Evolutionary conservation across 306 rosid genomes (phyloP).

Genomic region (Amphicarpaea edgeworthii): DNA sequence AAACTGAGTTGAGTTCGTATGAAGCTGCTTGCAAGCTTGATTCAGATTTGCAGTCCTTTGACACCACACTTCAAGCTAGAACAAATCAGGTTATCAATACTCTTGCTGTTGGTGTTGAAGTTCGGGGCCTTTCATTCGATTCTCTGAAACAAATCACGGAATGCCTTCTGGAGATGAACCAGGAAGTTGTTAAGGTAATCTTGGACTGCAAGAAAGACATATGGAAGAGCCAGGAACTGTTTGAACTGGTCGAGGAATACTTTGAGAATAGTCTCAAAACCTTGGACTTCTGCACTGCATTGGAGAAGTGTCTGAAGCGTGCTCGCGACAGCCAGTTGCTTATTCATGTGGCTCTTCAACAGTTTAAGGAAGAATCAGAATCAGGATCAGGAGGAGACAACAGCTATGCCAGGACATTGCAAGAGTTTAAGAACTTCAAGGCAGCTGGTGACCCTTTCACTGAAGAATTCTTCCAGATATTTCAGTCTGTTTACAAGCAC

Average conservation of each 20-base stretch:
- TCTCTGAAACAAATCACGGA: slow-evolving; percentile 82
- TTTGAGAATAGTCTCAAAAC: slow-evolving; percentile 91
- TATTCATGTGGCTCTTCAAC: slow-evolving; percentile 78
- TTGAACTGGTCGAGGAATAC: slow-evolving; percentile 91
- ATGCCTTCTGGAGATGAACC: slow-evolving; percentile 93
- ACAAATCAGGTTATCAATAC: slow-evolving; percentile 82
- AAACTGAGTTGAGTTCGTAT: slow-evolving; percentile 72
- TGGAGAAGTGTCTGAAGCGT: slow-evolving; percentile 80
- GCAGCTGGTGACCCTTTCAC: slow-evolving; percentile 89
- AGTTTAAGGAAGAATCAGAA: slow-evolving; percentile 76
- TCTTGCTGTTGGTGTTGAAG: slow-evolving; percentile 83
- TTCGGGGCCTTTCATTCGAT: slow-evolving; percentile 83
- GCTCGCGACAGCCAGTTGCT: slow-evolving; percentile 85
- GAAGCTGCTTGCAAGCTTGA: slow-evolving; percentile 88
- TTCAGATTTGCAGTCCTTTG: slow-evolving; percentile 76
- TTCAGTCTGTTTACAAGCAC: slow-evolving; percentile 74
- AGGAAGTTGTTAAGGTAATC: slow-evolving; percentile 89
- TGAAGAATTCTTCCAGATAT: slow-evolving; percentile 75
- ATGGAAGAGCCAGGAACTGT: slow-evolving; percentile 88
- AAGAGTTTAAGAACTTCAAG: slow-evolving; percentile 78
- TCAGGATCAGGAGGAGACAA: slow-evolving; percentile 52
- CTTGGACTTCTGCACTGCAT: slow-evolving; percentile 85
- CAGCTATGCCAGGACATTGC: slow-evolving; percentile 58
- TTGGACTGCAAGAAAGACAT: slow-evolving; percentile 93
- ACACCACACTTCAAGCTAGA: slow-evolving; percentile 72